Evolutionary conservation across 176 grass and related monocot genomes (phyloP).

Genomic region (Avena insularis): DNA sequence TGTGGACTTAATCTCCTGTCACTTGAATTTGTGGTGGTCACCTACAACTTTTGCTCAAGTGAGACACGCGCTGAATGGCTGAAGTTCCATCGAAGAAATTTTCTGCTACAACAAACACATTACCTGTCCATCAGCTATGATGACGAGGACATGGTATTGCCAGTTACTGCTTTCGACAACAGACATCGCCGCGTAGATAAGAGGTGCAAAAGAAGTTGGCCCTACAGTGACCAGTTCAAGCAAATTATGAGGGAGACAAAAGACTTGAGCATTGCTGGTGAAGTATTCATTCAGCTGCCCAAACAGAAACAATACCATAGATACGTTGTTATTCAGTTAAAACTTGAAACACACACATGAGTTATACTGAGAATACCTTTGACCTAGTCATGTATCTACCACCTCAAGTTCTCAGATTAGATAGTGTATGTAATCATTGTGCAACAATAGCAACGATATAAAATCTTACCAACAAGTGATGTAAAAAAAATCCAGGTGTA

Average conservation of each 20-base stretch:
- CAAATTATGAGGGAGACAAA: conserved; percentile 17
- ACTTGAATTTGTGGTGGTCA: conserved; percentile 48
- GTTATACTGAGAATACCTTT: not conserved
- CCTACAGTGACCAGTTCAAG: conserved; percentile 59
- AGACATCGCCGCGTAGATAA: conserved; percentile 76
- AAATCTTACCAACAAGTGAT: not conserved
- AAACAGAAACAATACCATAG: not conserved
- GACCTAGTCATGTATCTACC: conserved; percentile 8
- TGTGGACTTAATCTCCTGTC: conserved; percentile 75
- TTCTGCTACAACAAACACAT: conserved; percentile 32
- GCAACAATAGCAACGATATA: not conserved
- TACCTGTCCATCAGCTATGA: conserved; percentile 98
- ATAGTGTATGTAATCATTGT: conserved; percentile 2
- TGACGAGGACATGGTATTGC: conserved; percentile 97
- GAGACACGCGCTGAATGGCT: conserved; percentile 29
- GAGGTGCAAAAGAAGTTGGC: conserved; percentile 90
- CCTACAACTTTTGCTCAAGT: conserved; percentile 60
- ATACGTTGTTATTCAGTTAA: conserved; percentile 1
- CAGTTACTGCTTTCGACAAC: conserved; percentile 80
- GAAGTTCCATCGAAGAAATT: conserved; percentile 25
- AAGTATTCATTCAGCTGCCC: not conserved
- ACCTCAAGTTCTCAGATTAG: not conserved
- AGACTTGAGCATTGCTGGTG: not conserved
- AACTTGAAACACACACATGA: conserved; percentile 30
- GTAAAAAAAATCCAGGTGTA: not conserved